Evolutionary conservation across 345 rosid species (phyloP), one percentile per base, ranked within the genome.

Genomic region (Hypericum androsaemum): DNA sequence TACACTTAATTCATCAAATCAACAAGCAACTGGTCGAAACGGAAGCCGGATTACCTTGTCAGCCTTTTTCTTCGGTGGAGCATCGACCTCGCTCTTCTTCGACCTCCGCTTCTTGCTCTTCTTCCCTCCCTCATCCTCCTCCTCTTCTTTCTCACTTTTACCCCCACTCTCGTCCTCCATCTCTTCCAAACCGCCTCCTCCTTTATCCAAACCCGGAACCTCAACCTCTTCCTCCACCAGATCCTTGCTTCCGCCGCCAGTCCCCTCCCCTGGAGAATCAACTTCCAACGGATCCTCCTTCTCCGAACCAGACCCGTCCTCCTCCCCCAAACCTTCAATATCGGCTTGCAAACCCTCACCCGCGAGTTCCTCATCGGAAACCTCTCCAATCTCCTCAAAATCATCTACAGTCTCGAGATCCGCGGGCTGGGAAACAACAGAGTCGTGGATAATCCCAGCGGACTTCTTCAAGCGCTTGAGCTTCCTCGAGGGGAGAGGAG

Each of bases 401-500:
- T 10, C 50, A 52, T 52, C 71, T 6, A 49, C 64, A 7, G 44
- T 61, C 14, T 22, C 47, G 7, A 43, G 7, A 39, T 37, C 50
- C 17, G 13, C 67, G 32, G 37, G 36, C 43, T 35, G 65, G 9
- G 50, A 52, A 44, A 59, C 5, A 55, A 71, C 63, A 48, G 35
- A 45, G 13, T 5, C 7, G 2, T 70, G 40, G 9, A 69, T 70
- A 43, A 56, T 56, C 5, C 41, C n/a, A 10, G 62, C 59, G 9
- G 77, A 68, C 47, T 67, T 81, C 72, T 74, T 87, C 57, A 90
- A 65, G 70, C 92, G 87, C 60, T 84, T 76, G 32, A 90, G 80
- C 79, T 68, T 78, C 44, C 81, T 71, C 28, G 52, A 73, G 2
- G 69, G 69, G 54, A 66, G 53, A 0, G 79, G 78, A 53, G 78